Evolutionary conservation across 2,329 filamentous ascomycete species (phyloP), one percentile per base, ranked within the genome.

Genomic region (Fusarium pininemorale): DNA sequence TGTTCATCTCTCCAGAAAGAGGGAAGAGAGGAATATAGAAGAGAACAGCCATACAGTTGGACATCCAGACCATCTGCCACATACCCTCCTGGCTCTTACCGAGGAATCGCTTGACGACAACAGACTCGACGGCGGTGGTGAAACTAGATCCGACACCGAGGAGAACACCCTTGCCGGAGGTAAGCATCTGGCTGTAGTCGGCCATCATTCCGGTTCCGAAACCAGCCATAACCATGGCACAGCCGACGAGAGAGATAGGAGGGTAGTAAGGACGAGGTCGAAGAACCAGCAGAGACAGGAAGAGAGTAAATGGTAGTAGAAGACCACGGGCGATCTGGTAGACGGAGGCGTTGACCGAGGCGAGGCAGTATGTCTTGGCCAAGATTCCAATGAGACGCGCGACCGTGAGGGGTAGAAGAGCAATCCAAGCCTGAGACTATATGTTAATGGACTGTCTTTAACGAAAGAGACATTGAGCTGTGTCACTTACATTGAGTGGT

Each of bases 11-110:
- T 24, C 76, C 76, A 5, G 76, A 78, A 22, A 78, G 74, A 41
- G 76, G 76, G 22, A 78, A 69, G 32, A 78, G 76, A 28, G 76
- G 76, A 22, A 77, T 65, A 22, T 78, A 78, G 63, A 78, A 78
- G 45, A 77, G 68, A 16, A 76, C 41, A 18, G 76, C 76, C 76
- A 78, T 77, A 45, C 67, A 73, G 73, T 78, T 78, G 30, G 76
- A 78, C 76, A 78, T 78, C 76, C 76, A 78, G 35, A 78, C 76
- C 76, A 78, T 78, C 73, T 78, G 76, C 76, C 76, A 78, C 74
- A 78, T 78, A 38, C 76, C 76, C 63, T 78, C 76, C 56, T 70
- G 69, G 55, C 73, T 75, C 74, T 78, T 78, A 28, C 76, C 76
- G 15, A 78, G 74, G 65, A 78, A 78, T 20, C 57, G 58, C 70